Conservation (phyloP, 345 rosid genomes). For the Lagerstroemia speciosa region DNA sequence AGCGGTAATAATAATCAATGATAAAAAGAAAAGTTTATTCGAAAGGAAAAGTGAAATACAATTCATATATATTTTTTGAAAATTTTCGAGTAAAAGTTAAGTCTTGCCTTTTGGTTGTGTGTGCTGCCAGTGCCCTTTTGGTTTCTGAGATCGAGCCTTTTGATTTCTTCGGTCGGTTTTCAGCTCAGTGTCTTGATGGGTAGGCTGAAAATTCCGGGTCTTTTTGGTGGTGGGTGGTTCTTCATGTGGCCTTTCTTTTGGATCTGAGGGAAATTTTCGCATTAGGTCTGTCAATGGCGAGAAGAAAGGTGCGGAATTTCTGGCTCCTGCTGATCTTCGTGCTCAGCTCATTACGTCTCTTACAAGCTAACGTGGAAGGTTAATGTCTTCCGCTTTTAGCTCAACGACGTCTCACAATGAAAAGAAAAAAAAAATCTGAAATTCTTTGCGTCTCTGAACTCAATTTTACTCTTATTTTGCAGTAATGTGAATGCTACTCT, state of each 20-base stretch:
- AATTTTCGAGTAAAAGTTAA: background rate
- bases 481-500: background rate
- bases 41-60: constrained; percentile 9
- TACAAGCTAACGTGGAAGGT: constrained; percentile 83
- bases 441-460: background rate
- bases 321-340: constrained; percentile 43
- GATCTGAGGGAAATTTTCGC: constrained; percentile 48
- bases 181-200: constrained; percentile 9
- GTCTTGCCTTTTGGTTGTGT: background rate
- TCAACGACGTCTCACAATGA: background rate
- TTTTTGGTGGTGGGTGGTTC: constrained; percentile 20
- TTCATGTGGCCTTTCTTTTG: constrained; percentile 38
- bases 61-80: background rate
- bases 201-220: constrained; percentile 19
- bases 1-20: background rate
- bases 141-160: background rate
- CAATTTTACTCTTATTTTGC: background rate
- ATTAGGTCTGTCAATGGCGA: constrained; percentile 27
- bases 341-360: constrained; percentile 40
- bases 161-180: background rate
- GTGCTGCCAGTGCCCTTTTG: background rate
- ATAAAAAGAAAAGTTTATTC: background rate
- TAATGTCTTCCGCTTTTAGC: constrained; percentile 4
- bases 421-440: background rate
- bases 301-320: constrained; percentile 24